Base-by-base conservation (phyloP, 2,329 filamentous ascomycete genomes). In the Penicillium sp. region DNA sequence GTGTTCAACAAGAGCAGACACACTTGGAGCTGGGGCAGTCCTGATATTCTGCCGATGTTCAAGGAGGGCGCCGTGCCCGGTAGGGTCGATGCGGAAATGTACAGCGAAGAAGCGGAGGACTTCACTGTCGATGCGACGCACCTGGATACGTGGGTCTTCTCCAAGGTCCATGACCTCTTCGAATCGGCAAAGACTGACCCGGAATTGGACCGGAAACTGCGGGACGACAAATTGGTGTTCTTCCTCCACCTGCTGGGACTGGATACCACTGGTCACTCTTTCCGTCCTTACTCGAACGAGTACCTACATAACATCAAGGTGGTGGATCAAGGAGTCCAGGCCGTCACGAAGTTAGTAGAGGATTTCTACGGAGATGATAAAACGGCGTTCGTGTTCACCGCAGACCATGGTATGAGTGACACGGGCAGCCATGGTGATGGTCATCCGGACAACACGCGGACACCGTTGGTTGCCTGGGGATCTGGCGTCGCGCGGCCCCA, bases 351-450 rank as follows among this genome's bases (percentile, higher is more conserved):
- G 60, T 70, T 96, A 51, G 86, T 97, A 47, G 85, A 96, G 35
- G 83, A 88, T 13, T 99, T 97, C 70, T 99, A 97, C 66, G 81
- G 77, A 6, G 87, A 91, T 64, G 84, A 85, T 60, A 87, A 94
- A 72, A 97, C 94, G 0, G 91, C 95, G 0, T 99, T 93, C 70
- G 85, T 99, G 16, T 99, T 99, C 70, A 99, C 95, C 1, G 94
- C 94, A 8, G 94, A 99, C 68, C 94, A 99, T 72, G 94, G 94
- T 18, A 99, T 99, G 94, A 97, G 91, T 68, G 94, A 99, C 73
- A 97, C 89, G 87, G 94, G 95, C n/a, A 97, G 92, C 65, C 95
- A 99, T 71, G 95, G 95, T 37, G 94, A 99, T 72, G 94, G 94
- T 8, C 92, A 99, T 73, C 94, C 94, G 0, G 90, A 99, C 72